These are phyloP conservation scores for Kwoniella europaea DNA, from an alignment of 768 basidiomycete genomes.

Conservation along the genomic window DNA sequence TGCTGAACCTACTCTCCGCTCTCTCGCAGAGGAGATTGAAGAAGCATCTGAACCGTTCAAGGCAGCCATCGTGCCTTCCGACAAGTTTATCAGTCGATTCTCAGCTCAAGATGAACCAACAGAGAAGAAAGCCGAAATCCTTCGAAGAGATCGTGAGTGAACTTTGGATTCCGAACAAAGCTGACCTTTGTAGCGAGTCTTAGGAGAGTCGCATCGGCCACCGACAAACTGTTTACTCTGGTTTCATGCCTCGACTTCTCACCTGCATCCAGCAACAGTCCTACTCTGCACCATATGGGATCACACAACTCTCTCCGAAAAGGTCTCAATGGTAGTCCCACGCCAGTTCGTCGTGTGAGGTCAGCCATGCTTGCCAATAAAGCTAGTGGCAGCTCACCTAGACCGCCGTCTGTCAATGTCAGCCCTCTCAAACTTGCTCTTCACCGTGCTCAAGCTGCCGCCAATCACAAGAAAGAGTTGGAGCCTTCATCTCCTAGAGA, in stretches of 20 bases:
- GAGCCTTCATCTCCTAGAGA: slow-evolving; percentile 12
- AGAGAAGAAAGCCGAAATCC: slow-evolving; percentile 1
- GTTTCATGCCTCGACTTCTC: slow-evolving; percentile 41
- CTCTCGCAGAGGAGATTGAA: slow-evolving; percentile 42
- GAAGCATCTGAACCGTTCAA: slow-evolving; percentile 16
- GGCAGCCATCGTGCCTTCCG: slow-evolving; percentile 7
- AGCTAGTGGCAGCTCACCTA: slow-evolving; percentile 34
- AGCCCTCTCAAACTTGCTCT: slow-evolving; percentile 53
- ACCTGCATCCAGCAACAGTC: slow-evolving; percentile 29
- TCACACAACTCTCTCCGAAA: slow-evolving; percentile 34
- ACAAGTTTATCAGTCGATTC: slow-evolving; percentile 24
- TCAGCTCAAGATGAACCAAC: background rate
- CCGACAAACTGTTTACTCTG: slow-evolving; percentile 45
- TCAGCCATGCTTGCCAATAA: slow-evolving; percentile 42
- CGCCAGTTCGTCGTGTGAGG: slow-evolving; percentile 45
- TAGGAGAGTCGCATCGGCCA: slow-evolving; percentile 43
- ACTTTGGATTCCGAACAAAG: background rate
- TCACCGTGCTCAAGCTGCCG: slow-evolving; percentile 36
- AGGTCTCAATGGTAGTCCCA: slow-evolving; percentile 42
- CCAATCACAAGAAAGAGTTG: slow-evolving; percentile 8
- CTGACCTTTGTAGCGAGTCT: slow-evolving; percentile 31
- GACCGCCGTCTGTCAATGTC: slow-evolving; percentile 21
- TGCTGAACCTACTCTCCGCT: slow-evolving; percentile 15
- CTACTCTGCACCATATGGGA: slow-evolving; percentile 25
- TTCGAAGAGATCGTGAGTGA: slow-evolving; percentile 25